These are phyloP conservation scores for Glycine tomentella DNA, from an alignment of 306 rosid species.

Conservation along the genomic window DNA sequence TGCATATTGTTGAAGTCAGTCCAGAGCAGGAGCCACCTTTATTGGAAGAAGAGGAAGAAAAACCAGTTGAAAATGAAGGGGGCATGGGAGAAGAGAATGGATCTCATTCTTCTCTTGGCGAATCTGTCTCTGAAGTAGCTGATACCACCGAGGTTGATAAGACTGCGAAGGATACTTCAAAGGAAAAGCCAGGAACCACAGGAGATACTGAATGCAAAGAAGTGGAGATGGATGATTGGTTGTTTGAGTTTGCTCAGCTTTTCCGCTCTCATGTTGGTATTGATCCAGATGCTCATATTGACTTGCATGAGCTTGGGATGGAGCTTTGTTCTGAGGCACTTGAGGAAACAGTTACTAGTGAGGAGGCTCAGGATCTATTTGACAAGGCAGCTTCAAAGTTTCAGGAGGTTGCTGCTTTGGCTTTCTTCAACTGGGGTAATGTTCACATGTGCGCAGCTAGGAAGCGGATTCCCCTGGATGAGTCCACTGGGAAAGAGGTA, in stretches of 20 bases:
- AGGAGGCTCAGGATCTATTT: conserved; percentile 90
- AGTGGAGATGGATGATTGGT: conserved; percentile 98
- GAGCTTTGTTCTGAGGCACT: conserved; percentile 99
- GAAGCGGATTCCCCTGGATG: conserved; percentile 92
- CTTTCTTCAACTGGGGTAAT: conserved; percentile 98
- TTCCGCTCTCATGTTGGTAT: conserved; percentile 96
- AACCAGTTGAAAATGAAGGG: conserved; percentile 67
- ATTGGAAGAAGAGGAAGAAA: conserved; percentile 93
- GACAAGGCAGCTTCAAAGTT: conserved; percentile 95
- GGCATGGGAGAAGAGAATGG: conserved; percentile 78
- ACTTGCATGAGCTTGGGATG: conserved; percentile 98
- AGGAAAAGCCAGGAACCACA: conserved; percentile 61
- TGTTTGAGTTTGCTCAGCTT: conserved; percentile 96
- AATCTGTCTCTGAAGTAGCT: conserved; percentile 66
- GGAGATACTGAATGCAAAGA: conserved; percentile 88
- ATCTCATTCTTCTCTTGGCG: conserved; percentile 70
- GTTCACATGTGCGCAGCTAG: conserved; percentile 98
- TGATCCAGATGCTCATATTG: conserved; percentile 95
- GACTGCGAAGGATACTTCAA: conserved; percentile 65
- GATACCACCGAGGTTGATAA: conserved; percentile 60
- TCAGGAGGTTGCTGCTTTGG: conserved; percentile 98
- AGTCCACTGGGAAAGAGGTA: conserved; percentile 77
- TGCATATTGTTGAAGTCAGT: conserved; percentile 89
- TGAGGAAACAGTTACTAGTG: conserved; percentile 94
- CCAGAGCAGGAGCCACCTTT: conserved; percentile 94